phyloP scores from a whole-genome alignment of 352 stramenopile genomes.

The Bremia lactucae region DNA sequence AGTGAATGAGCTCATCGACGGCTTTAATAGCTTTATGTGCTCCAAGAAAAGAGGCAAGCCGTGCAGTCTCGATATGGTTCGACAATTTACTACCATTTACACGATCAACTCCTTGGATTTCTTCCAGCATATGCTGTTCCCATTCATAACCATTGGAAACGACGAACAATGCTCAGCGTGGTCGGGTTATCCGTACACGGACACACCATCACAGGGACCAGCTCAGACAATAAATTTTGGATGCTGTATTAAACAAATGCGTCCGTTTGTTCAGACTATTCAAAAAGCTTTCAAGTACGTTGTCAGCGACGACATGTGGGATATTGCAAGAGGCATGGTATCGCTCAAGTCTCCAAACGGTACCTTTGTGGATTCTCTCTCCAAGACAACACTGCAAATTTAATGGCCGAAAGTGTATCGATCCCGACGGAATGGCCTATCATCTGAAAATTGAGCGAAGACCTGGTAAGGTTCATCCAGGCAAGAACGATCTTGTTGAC shows the following conservation, averaged over 20 bases:
- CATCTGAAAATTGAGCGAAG: slow-evolving; percentile 14
- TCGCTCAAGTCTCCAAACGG: slow-evolving; percentile 19
- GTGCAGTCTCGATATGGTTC: slow-evolving; percentile 34
- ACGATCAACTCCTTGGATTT: slow-evolving; percentile 31
- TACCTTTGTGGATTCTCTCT: slow-evolving; percentile 31
- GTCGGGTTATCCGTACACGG: slow-evolving; percentile 26
- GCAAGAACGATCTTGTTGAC: slow-evolving; percentile 33
- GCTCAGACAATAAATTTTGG: slow-evolving; percentile 33
- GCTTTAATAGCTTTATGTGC: slow-evolving; percentile 41
- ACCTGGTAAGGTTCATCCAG: slow-evolving; percentile 23
- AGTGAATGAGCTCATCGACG: slow-evolving; percentile 40
- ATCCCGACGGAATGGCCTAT: slow-evolving; percentile 23
- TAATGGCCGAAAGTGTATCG: slow-evolving; percentile 26
- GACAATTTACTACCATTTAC: slow-evolving; percentile 34
- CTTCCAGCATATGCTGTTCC: slow-evolving; percentile 35
- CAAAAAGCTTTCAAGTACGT: slow-evolving; percentile 26
- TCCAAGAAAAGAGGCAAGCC: slow-evolving; percentile 24
- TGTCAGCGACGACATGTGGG: slow-evolving; percentile 18
- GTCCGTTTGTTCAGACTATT: slow-evolving; percentile 37
- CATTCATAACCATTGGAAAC: slow-evolving; percentile 28
- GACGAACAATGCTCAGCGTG: slow-evolving; percentile 31
- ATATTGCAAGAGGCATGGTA: slow-evolving; percentile 39
- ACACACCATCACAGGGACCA: slow-evolving; percentile 20
- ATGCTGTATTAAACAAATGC: slow-evolving; percentile 36
- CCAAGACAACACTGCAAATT: slow-evolving; percentile 27